A percentile compares a stretch with the other conserved stretches of the same genome.
Conservation (phyloP, 73 alveolate species). For the Paramecium primaurelia region DNA sequence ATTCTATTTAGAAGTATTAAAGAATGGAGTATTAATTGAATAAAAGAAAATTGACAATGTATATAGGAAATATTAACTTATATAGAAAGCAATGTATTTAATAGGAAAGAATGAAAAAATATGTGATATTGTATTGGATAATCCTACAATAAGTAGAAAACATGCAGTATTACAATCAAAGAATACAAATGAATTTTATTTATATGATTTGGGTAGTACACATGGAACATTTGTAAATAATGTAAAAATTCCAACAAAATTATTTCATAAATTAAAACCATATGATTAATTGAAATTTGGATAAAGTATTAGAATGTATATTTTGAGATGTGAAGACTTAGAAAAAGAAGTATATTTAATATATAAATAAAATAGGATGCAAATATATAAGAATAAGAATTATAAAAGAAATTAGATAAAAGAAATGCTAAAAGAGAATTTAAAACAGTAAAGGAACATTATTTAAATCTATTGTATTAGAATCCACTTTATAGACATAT, state of each 20-base stretch:
- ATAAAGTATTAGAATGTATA: slow-evolving; percentile 33
- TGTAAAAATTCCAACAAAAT: slow-evolving; percentile 56
- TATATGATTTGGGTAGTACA: slow-evolving; percentile 78
- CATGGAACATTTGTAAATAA: slow-evolving; percentile 81
- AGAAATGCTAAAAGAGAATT: not conserved
- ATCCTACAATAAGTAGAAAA: slow-evolving; percentile 75
- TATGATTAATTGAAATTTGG: slow-evolving; percentile 71
- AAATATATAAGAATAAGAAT: not conserved
- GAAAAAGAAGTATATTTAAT: not conserved
- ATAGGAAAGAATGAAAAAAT: slow-evolving; percentile 23
- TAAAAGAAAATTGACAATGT: not conserved
- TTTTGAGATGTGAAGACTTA: slow-evolving; percentile 37
- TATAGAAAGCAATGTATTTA: slow-evolving; percentile 43
- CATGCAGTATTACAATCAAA: slow-evolving; percentile 77
- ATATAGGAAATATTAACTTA: not conserved
- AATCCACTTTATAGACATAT: not conserved
- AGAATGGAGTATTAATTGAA: slow-evolving; percentile 26
- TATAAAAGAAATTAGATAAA: not conserved
- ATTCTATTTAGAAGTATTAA: slow-evolving; percentile 37
- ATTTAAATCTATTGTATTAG: not conserved
- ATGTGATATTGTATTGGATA: slow-evolving; percentile 70
- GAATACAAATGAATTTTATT: slow-evolving; percentile 73
- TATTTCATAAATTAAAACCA: slow-evolving; percentile 64
- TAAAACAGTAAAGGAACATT: not conserved
- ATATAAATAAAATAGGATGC: not conserved